These are phyloP conservation scores for Rhizophora apiculata DNA, from an alignment of 345 rosid species.

Conservation along the genomic window DNA sequence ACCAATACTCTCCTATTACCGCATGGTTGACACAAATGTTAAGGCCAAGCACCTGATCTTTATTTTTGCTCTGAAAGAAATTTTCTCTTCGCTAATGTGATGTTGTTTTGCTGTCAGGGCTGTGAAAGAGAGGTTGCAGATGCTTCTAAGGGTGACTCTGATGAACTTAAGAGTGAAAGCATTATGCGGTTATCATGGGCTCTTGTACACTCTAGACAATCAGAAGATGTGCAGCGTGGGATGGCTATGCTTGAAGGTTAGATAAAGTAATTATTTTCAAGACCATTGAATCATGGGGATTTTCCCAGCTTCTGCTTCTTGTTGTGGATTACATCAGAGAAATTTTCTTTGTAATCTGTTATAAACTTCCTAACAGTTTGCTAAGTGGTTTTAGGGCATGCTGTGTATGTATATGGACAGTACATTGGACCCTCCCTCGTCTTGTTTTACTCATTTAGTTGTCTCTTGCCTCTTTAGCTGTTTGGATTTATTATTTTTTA, in stretches of 20 bases:
- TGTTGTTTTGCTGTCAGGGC: slow-evolving; percentile 40
- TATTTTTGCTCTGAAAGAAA: background rate
- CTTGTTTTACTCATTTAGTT: no score
- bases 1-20: no score
- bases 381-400: no score
- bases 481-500: no score
- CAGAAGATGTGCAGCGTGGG: slow-evolving; percentile 70
- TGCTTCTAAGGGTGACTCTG: slow-evolving; percentile 48
- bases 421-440: no score
- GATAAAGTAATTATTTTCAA: background rate
- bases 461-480: no score
- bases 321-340: background rate
- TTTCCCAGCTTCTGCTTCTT: background rate
- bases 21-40: no score
- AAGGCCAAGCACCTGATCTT: no score
- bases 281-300: background rate
- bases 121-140: slow-evolving; percentile 71
- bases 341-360: background rate
- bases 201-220: slow-evolving; percentile 66
- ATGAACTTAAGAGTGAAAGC: slow-evolving; percentile 48
- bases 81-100: background rate
- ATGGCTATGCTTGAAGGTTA: slow-evolving; percentile 84
- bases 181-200: slow-evolving; percentile 80
- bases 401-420: no score
- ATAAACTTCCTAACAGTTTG: no score